A percentile compares a stretch with the other conserved stretches of the same genome.
phyloP scores from a whole-genome alignment of 2,329 filamentous ascomycete species.

The Colletotrichum lentis region DNA sequence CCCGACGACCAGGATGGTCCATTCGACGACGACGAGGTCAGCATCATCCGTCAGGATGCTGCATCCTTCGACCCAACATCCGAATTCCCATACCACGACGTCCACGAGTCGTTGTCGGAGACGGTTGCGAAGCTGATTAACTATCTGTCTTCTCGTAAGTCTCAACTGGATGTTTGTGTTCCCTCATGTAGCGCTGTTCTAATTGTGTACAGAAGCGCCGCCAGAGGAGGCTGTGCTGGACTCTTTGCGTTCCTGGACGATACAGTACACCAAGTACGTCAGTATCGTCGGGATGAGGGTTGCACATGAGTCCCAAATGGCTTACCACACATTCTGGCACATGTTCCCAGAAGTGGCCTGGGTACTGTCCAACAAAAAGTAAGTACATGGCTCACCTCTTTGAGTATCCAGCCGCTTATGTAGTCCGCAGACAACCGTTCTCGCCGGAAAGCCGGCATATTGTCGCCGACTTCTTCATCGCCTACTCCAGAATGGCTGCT shows the following conservation, averaged over 20 bases:
- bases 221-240: slow-evolving; percentile 56
- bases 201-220: slow-evolving; percentile 49
- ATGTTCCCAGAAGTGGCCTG: slow-evolving; percentile 60
- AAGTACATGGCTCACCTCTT: neutral
- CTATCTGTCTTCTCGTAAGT: slow-evolving; percentile 48
- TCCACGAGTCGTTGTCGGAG: slow-evolving; percentile 44
- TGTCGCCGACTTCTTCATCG: slow-evolving; percentile 50
- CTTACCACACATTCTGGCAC: slow-evolving; percentile 61
- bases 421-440: slow-evolving; percentile 9
- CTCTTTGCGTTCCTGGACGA: slow-evolving; percentile 60
- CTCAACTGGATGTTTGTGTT: neutral
- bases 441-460: slow-evolving; percentile 39
- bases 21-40: slow-evolving; percentile 45
- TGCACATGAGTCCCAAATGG: slow-evolving; percentile 54
- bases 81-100: slow-evolving; percentile 57
- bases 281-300: slow-evolving; percentile 46
- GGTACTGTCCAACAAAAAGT: slow-evolving; percentile 44
- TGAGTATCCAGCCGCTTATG: neutral
- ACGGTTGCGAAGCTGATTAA: slow-evolving; percentile 49
- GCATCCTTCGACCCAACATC: slow-evolving; percentile 52
- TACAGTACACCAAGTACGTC: slow-evolving; percentile 56
- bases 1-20: slow-evolving; percentile 46
- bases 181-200: slow-evolving; percentile 35
- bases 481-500: slow-evolving; percentile 60
- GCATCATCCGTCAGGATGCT: slow-evolving; percentile 32